phyloP scores from a whole-genome alignment of 768 basidiomycete species.

The Lentinula edodes region DNA sequence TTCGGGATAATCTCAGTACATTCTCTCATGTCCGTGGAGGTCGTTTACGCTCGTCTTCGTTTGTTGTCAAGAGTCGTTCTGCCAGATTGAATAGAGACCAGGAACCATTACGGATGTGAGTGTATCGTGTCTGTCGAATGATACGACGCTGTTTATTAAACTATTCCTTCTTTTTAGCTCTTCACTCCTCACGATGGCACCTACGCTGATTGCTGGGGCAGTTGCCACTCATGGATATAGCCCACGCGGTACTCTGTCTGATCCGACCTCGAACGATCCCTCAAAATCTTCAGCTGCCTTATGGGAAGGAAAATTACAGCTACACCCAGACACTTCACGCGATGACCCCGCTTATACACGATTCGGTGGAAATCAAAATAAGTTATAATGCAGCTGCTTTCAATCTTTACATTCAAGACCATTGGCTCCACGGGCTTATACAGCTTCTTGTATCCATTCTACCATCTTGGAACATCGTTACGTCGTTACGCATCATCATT shows the following conservation, averaged over 20 bases:
- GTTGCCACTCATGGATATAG: constrained; percentile 64
- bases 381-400: constrained; percentile 7
- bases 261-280: constrained; percentile 73
- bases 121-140: constrained; percentile 21
- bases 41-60: constrained; percentile 79
- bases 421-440: neutral
- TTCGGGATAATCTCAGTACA: constrained; percentile 81
- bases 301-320: constrained; percentile 80
- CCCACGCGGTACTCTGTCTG: constrained; percentile 51
- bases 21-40: constrained; percentile 85
- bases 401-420: neutral
- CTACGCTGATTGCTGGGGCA: constrained; percentile 66
- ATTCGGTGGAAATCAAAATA: constrained; percentile 20
- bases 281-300: constrained; percentile 77
- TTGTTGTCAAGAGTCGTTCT: constrained; percentile 75
- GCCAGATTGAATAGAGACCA: constrained; percentile 49
- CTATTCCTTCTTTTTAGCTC: constrained; percentile 16
- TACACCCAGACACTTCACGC: constrained; percentile 78
- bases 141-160: neutral
- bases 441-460: neutral
- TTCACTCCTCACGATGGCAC: constrained; percentile 57
- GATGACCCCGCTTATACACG: constrained; percentile 50
- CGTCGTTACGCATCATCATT: neutral
- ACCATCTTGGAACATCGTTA: neutral
- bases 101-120: constrained; percentile 38